Percentiles rank a stretch among this genome's conserved stretches.
These are phyloP conservation scores for Solanum neorickii DNA, from an alignment of 257 asterid species.

Conservation along the genomic window DNA sequence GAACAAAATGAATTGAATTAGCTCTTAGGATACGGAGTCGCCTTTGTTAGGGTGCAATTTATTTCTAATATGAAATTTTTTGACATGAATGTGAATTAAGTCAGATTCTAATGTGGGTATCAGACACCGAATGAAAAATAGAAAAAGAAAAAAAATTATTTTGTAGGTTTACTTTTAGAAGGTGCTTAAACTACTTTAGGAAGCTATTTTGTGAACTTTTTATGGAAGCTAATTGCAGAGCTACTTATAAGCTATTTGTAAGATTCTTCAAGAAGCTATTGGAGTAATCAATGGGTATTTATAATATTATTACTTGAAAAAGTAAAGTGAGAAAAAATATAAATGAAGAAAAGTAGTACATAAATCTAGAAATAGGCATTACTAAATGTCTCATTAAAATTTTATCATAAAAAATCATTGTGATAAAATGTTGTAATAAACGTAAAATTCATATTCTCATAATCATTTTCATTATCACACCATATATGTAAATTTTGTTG, in stretches of 20 bases:
- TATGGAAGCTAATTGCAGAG: background rate
- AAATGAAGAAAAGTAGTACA: background rate
- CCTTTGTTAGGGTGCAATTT: fast-evolving
- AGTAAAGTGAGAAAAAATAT: background rate
- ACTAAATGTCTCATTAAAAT: background rate
- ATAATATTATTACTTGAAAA: background rate
- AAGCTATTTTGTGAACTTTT: background rate
- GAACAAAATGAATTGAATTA: background rate
- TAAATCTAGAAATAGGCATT: background rate
- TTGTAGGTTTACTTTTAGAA: background rate
- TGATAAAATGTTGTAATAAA: too few relatives aligned
- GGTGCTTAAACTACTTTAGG: too few relatives aligned
- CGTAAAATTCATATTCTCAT: too few relatives aligned
- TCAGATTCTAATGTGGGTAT: fast-evolving
- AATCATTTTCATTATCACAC: too few relatives aligned
- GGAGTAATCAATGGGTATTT: background rate
- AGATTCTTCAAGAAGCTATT: background rate
- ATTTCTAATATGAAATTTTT: too few relatives aligned
- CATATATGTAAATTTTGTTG: too few relatives aligned
- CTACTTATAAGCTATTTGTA: background rate
- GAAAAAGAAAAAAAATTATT: too few relatives aligned
- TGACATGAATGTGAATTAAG: fast-evolving
- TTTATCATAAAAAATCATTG: background rate
- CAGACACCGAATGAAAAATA: too few relatives aligned
- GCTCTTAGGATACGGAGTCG: too few relatives aligned